phyloP scores from a whole-genome alignment of 2,329 filamentous ascomycete species.

The Diplodia sapinea region DNA sequence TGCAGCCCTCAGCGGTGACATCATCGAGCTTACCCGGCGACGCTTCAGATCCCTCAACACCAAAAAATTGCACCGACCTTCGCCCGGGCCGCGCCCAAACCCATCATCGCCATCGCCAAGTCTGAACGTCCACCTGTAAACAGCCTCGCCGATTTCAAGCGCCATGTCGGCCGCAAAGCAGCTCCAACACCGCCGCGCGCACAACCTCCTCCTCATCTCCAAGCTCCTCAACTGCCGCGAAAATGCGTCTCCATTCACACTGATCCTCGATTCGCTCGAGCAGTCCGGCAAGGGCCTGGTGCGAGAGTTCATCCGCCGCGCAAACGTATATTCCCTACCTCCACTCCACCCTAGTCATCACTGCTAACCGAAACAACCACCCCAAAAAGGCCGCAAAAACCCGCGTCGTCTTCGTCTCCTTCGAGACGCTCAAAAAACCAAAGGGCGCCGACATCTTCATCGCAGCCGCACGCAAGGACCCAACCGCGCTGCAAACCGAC shows the following conservation, averaged over 20 bases:
- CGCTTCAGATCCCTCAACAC: conserved; percentile 3
- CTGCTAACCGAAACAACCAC: too few species aligned
- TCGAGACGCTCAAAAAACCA: conserved; percentile 72
- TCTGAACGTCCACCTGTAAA: background rate
- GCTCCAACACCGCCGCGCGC: conserved; percentile 71
- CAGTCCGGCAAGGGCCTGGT: conserved; percentile 75
- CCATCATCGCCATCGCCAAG: background rate
- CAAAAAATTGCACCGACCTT: conserved; percentile 22
- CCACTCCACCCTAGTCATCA: too few species aligned
- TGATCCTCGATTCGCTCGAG: conserved; percentile 84
- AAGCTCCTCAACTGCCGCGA: conserved; percentile 77
- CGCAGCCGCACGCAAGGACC: conserved; percentile 64
- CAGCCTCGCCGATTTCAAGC: conserved; percentile 1
- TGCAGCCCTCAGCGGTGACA: background rate
- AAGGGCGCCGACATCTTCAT: conserved; percentile 71
- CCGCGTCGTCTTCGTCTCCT: conserved; percentile 77
- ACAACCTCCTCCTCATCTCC: conserved; percentile 82
- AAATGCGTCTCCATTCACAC: conserved; percentile 81
- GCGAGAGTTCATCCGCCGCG: conserved; percentile 74
- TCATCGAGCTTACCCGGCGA: conserved; percentile 20
- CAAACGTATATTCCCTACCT: conserved; percentile 62
- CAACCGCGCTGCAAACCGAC: conserved; percentile 64
- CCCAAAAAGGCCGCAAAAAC: conserved; percentile 53
- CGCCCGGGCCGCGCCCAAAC: background rate
- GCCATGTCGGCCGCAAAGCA: conserved; percentile 36